A percentile compares a stretch with the other conserved stretches of the same genome.
phyloP scores from a whole-genome alignment of 352 stramenopile genomes.

The Globisporangium canariense region DNA sequence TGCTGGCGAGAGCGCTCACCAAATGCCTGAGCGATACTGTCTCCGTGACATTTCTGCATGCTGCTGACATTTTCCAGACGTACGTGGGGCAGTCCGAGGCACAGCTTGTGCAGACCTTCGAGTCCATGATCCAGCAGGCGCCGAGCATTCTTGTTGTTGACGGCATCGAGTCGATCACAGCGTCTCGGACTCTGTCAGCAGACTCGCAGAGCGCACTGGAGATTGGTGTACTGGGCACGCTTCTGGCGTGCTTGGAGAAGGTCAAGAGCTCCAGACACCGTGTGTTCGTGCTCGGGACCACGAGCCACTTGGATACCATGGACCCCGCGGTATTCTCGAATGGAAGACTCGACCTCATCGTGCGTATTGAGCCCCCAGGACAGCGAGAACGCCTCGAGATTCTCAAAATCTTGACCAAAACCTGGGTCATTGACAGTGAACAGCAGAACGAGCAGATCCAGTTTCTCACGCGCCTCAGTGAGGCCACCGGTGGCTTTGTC shows the following conservation, averaged over 20 bases:
- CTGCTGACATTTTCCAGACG: slow-evolving; percentile 94
- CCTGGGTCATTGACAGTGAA: slow-evolving; percentile 51
- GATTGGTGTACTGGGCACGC: slow-evolving; percentile 73
- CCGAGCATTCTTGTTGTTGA: slow-evolving; percentile 85
- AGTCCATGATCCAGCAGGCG: slow-evolving; percentile 35
- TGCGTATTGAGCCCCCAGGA: slow-evolving; percentile 94
- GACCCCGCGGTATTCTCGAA: slow-evolving; percentile 94
- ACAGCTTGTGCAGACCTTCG: slow-evolving; percentile 60
- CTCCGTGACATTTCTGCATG: slow-evolving; percentile 53
- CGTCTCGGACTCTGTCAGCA: slow-evolving; percentile 48
- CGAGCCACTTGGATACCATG: slow-evolving; percentile 73
- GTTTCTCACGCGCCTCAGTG: slow-evolving; percentile 89
- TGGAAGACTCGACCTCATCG: slow-evolving; percentile 94
- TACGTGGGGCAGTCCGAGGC: slow-evolving; percentile 89
- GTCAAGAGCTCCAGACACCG: slow-evolving; percentile 32
- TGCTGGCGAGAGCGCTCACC: slow-evolving; percentile 42
- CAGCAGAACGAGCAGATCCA: slow-evolving; percentile 31
- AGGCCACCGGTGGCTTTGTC: slow-evolving; percentile 95
- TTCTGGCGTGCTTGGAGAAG: slow-evolving; percentile 86
- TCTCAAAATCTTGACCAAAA: slow-evolving; percentile 84
- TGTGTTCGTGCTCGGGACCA: slow-evolving; percentile 76
- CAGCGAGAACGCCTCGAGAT: slow-evolving; percentile 90
- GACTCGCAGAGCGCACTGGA: slow-evolving; percentile 66
- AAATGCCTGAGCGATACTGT: slow-evolving; percentile 28
- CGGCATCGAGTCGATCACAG: slow-evolving; percentile 88